Base-by-base conservation (phyloP, 2,329 filamentous ascomycete species). In the Daldinia sp. region DNA sequence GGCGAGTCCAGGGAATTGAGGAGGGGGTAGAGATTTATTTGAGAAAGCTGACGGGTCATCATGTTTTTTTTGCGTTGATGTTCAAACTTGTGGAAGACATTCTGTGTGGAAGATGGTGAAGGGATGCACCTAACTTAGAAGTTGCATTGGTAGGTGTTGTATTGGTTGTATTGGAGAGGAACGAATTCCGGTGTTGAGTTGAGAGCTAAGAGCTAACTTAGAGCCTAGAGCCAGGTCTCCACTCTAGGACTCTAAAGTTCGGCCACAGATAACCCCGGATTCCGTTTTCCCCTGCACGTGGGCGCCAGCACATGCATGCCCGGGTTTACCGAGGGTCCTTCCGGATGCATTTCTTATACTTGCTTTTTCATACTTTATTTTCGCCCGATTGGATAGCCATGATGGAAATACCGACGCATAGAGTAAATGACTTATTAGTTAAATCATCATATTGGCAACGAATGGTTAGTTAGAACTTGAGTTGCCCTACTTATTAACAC, bases 241-340 rank as follows among this genome's bases (percentile, higher is more conserved):
- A 48, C 46, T 51, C 7, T 51, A 50, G 13, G 23, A 48, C 41
- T 35, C 41, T 61, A 61, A 70, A 62, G 60, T 35, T 65, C 68
- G 64, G 67, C 28, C 64, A 65, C 33, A 64, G 60, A 56, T 57
- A 68, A 65, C 65, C 68, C 68, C 68, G 68, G 68, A 70, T 70
- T 65, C 65, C 68, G 68, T 59, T 9, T 20, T 20, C 15, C 39
- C 30, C 30, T 39, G 56, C 56, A 59, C 56, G 56, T 59, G 56
- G 41, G 42, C n/a, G 41, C 26, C n/a, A 59, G 42, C 56, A 59
- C 56, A 59, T 59, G 56, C 41, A 26, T 56, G 53, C 3, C 23
- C 53, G 35, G 35, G 15, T 42, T 39, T 56, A 56, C 53, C 53
- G 53, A 56, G 53, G 53, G 35, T 42, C 20, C 41, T 55, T n/a